These are phyloP conservation scores for Cucumis sativus DNA, from an alignment of 306 rosid species.

Conservation along the genomic window Cucumber_9930_V3 NC_026657.2:10546501-10547000, in stretches of 20 bases:
- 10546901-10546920: no score
- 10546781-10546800: no score
- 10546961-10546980: conserved; percentile 18
- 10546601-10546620: conserved; percentile 13
- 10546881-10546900: no score
- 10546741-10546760: conserved; percentile 14
- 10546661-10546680: conserved; percentile 23
- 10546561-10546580: not conserved
- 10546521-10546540: not conserved
- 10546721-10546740: conserved; percentile 15
- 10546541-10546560: not conserved
- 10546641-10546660: conserved; percentile 14
- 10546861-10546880: no score
- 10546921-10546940: conserved; percentile 7
- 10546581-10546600: not conserved
- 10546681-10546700: conserved; percentile 19
- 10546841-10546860: no score
- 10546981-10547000: conserved; percentile 16
- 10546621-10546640: conserved; percentile 15
- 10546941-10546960: conserved; percentile 16
- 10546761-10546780: conserved; percentile 14
- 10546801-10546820: no score
- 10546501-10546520: conserved; percentile 1
- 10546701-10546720: conserved; percentile 18
- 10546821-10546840: no score